These are phyloP conservation scores for Gossypium mustelinum DNA, from an alignment of 345 rosid genomes.

Conservation along the genomic window DNA sequence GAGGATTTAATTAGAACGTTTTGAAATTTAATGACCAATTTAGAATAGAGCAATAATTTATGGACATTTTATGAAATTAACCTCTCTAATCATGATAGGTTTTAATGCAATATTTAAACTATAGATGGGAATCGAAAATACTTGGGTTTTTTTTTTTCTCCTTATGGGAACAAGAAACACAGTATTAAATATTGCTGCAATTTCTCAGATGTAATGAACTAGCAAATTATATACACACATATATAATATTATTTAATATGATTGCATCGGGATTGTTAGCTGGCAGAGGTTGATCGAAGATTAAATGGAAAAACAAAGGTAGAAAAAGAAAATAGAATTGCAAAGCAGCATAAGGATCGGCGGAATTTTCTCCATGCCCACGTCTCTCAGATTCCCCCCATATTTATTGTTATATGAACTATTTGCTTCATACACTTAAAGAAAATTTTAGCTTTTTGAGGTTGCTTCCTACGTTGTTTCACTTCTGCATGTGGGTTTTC, in stretches of 20 bases:
- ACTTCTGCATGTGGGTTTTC: constrained; percentile 25
- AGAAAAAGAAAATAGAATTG: constrained; percentile 4
- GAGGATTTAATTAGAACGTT: too few species aligned
- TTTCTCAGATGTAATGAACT: constrained; percentile 11
- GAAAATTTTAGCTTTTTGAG: constrained; percentile 7
- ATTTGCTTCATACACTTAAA: neutral
- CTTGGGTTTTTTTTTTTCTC: neutral
- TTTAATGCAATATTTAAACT: neutral
- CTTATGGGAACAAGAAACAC: neutral
- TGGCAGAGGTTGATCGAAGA: constrained; percentile 31
- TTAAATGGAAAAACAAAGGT: neutral
- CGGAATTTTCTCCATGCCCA: constrained; percentile 40
- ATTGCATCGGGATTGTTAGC: constrained; percentile 45
- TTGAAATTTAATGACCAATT: too few species aligned
- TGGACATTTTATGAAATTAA: too few species aligned
- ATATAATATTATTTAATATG: neutral
- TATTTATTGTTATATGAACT: neutral
- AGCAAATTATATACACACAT: neutral
- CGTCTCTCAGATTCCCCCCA: constrained; percentile 40
- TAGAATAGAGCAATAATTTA: too few species aligned
- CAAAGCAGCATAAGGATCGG: constrained; percentile 36
- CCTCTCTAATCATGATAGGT: neutral
- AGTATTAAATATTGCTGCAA: neutral
- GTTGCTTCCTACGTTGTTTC: constrained; percentile 26
- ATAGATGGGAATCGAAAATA: constrained; percentile 6